phyloP scores from a whole-genome alignment of 2,329 filamentous ascomycete genomes.

The Colletotrichum sp. region DNA sequence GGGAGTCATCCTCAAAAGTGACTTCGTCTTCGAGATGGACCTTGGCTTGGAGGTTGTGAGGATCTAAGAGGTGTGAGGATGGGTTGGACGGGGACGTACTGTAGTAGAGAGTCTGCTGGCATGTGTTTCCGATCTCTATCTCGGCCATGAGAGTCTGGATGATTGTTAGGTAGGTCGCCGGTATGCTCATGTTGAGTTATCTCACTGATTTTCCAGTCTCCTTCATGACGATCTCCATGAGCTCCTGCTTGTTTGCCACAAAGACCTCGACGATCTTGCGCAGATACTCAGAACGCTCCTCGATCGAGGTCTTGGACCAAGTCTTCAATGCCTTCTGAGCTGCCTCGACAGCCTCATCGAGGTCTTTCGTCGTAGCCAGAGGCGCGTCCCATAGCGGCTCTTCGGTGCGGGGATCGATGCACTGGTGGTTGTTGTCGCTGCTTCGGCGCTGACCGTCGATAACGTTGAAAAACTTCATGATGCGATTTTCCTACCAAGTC shows the following conservation, averaged over 20 bases:
- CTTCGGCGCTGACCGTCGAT: slow-evolving; percentile 4
- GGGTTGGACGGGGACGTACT: slow-evolving; percentile 25
- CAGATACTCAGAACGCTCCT: slow-evolving; percentile 46
- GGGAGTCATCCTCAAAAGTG: slow-evolving; percentile 49
- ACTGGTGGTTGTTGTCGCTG: background rate
- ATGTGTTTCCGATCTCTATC: slow-evolving; percentile 41
- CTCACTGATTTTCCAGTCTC: slow-evolving; percentile 58
- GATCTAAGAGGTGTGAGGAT: fast-evolving
- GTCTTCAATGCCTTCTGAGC: slow-evolving; percentile 49
- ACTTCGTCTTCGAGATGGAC: slow-evolving; percentile 48
- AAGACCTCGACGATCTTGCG: slow-evolving; percentile 44
- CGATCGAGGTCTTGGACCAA: slow-evolving; percentile 49
- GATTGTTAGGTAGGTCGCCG: background rate
- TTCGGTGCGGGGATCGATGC: slow-evolving; percentile 34
- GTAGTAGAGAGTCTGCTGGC: slow-evolving; percentile 41
- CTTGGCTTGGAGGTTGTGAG: slow-evolving; percentile 25
- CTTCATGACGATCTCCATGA: slow-evolving; percentile 48
- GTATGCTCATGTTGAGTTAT: fast-evolving
- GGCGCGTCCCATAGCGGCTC: slow-evolving; percentile 45
- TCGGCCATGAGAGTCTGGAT: slow-evolving; percentile 33
- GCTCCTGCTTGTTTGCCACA: slow-evolving; percentile 41
- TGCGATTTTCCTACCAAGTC: fast-evolving
- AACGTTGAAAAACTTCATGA: slow-evolving; percentile 12
- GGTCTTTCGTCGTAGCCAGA: slow-evolving; percentile 41
- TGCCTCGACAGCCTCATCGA: slow-evolving; percentile 49